Conservation (phyloP, 2,329 filamentous ascomycete species). For the Didymella arachidicola region DNA sequence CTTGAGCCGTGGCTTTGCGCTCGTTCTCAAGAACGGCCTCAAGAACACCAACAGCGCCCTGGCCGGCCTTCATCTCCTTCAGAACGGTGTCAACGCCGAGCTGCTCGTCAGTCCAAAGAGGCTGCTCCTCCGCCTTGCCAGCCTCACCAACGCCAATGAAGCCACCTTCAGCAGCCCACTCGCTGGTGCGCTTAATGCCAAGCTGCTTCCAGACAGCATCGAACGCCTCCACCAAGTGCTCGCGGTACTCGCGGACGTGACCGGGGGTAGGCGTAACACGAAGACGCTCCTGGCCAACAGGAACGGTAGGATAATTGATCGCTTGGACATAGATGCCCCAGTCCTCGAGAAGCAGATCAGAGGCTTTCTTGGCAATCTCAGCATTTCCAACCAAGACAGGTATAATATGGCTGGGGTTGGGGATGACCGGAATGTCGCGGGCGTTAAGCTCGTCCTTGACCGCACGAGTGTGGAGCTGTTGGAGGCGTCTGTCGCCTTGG, state of each 20-base stretch:
- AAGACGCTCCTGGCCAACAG: slow-evolving; percentile 95
- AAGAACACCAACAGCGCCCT: slow-evolving; percentile 56
- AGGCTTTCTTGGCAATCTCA: slow-evolving; percentile 88
- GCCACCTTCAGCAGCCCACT: slow-evolving; percentile 89
- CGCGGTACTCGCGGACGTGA: slow-evolving; percentile 82
- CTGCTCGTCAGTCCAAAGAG: slow-evolving; percentile 94
- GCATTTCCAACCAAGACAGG: slow-evolving; percentile 94
- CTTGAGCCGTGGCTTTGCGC: slow-evolving; percentile 52
- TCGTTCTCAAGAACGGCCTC: slow-evolving; percentile 59
- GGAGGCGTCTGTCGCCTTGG: slow-evolving; percentile 84
- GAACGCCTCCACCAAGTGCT: slow-evolving; percentile 83
- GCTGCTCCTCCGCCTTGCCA: slow-evolving; percentile 64
- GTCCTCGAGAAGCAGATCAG: slow-evolving; percentile 87
- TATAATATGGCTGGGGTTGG: slow-evolving; percentile 96
- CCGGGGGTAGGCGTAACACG: slow-evolving; percentile 96
- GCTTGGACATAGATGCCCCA: slow-evolving; percentile 97
- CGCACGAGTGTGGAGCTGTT: slow-evolving; percentile 94
- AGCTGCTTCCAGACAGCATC: slow-evolving; percentile 89
- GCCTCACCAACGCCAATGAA: slow-evolving; percentile 92
- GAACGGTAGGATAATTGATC: slow-evolving; percentile 98
- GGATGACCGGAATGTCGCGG: slow-evolving; percentile 92
- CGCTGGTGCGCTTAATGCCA: slow-evolving; percentile 87
- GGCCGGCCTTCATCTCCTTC: slow-evolving; percentile 62
- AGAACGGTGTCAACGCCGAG: slow-evolving; percentile 70
- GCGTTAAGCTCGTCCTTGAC: slow-evolving; percentile 84